Evolutionary conservation across 2,329 filamentous ascomycete species (phyloP).

Genomic region (Trichoderma sp.): DNA sequence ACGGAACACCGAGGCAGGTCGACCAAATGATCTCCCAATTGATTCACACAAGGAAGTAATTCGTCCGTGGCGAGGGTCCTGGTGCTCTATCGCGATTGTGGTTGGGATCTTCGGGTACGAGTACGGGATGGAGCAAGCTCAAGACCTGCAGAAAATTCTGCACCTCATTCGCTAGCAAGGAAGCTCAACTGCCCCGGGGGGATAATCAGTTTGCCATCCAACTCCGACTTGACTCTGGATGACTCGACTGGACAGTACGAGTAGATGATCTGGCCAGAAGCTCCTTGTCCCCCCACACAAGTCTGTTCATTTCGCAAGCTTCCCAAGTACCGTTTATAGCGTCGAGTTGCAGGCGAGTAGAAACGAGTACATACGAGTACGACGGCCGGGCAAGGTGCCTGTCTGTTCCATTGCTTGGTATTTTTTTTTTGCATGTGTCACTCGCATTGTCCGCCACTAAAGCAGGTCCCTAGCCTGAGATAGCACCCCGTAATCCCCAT

Average conservation of each 20-base stretch:
- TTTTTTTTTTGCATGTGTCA: slow-evolving; percentile 19
- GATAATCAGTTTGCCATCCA: slow-evolving; percentile 17
- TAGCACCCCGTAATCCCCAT: background rate
- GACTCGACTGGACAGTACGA: too few relatives aligned
- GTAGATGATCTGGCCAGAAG: too few relatives aligned
- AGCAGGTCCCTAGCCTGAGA: background rate
- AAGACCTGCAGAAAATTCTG: slow-evolving; percentile 18
- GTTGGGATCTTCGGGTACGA: background rate
- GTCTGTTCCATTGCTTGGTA: background rate
- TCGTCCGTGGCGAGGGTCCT: background rate
- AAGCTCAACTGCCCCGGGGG: background rate
- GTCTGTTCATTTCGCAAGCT: too few relatives aligned
- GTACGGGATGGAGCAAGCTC: background rate
- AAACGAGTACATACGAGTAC: background rate
- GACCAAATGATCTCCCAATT: background rate
- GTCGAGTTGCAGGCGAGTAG: background rate
- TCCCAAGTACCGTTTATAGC: background rate
- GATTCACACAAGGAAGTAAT: too few relatives aligned
- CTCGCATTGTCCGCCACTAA: background rate
- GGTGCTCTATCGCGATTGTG: background rate
- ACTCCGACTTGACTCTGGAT: background rate
- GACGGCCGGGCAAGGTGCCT: background rate
- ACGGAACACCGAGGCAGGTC: background rate
- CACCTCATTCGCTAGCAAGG: slow-evolving; percentile 10
- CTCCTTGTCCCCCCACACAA: background rate